A percentile compares a stretch with the other conserved stretches of the same genome.
Conservation (phyloP, 352 stramenopile species). For the Phytopythium litorale region DNA sequence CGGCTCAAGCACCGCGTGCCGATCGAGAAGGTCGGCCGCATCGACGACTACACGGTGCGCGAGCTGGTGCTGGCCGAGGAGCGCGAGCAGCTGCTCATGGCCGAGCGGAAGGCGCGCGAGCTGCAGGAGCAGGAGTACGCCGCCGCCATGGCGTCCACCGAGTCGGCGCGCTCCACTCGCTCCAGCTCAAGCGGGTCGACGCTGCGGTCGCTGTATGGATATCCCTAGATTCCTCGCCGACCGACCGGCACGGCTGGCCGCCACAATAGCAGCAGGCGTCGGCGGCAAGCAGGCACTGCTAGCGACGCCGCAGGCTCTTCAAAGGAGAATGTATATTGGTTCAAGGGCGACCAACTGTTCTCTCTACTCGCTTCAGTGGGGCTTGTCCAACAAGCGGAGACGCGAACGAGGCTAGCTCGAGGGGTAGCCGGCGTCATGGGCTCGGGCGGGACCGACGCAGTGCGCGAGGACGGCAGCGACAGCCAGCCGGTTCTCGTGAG, state of each 20-base stretch:
- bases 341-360: not conserved
- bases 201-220: slow-evolving; percentile 8
- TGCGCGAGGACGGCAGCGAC: not conserved
- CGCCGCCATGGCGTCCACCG: slow-evolving; percentile 1
- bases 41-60: slow-evolving; percentile 81
- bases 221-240: not conserved
- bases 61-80: slow-evolving; percentile 77
- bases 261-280: not conserved
- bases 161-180: slow-evolving; percentile 21
- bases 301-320: not conserved
- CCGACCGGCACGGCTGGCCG: too few relatives aligned
- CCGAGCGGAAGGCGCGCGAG: slow-evolving; percentile 51
- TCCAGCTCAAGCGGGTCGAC: slow-evolving; percentile 10
- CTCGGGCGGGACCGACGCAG: not conserved
- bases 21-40: slow-evolving; percentile 68
- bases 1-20: slow-evolving; percentile 81
- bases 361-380: not conserved
- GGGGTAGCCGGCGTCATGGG: not conserved
- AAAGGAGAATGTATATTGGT: not conserved
- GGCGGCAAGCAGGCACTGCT: not conserved
- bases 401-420: not conserved
- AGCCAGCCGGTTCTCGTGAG: not conserved
- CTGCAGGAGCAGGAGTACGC: slow-evolving; percentile 69
- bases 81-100: slow-evolving; percentile 64
- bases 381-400: not conserved